A percentile compares a stretch with the other conserved stretches of the same genome.
These are phyloP conservation scores for Nicotiana otophora DNA, from an alignment of 257 asterid genomes.

Conservation along the genomic window DNA sequence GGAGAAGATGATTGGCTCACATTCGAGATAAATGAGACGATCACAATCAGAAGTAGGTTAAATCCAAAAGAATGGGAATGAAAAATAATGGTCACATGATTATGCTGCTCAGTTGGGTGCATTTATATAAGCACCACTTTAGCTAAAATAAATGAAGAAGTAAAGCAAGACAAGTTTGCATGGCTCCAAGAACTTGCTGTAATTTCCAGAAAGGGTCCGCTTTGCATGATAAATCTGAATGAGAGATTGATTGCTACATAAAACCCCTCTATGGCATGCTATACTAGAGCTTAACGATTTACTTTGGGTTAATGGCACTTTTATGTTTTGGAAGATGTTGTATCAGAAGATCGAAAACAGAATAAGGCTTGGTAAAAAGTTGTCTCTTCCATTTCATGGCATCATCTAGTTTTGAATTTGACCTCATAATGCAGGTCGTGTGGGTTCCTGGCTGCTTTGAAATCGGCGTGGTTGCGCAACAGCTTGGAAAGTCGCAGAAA, in stretches of 20 bases:
- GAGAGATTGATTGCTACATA: background rate
- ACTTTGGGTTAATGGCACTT: background rate
- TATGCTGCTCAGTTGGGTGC: no score
- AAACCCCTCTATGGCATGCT: background rate
- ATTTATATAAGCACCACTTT: no score
- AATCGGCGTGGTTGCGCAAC: constrained; percentile 75
- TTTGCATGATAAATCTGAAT: background rate
- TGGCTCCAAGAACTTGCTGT: background rate
- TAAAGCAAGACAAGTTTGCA: no score
- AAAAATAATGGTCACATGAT: no score
- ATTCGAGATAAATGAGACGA: no score
- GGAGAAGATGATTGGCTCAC: no score
- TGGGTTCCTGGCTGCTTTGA: constrained; percentile 99
- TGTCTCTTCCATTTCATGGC: background rate
- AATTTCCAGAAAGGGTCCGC: background rate
- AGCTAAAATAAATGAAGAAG: no score
- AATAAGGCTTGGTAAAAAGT: background rate
- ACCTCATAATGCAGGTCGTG: constrained; percentile 47
- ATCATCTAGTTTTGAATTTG: background rate
- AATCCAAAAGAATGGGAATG: no score
- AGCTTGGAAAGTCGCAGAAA: constrained; percentile 72
- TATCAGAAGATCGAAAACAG: background rate
- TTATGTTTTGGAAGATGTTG: background rate
- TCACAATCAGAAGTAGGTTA: no score
- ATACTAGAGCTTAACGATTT: background rate